phyloP scores from a whole-genome alignment of 1,284 basidiomycete genomes.

The Puccinia novopanici region DNA sequence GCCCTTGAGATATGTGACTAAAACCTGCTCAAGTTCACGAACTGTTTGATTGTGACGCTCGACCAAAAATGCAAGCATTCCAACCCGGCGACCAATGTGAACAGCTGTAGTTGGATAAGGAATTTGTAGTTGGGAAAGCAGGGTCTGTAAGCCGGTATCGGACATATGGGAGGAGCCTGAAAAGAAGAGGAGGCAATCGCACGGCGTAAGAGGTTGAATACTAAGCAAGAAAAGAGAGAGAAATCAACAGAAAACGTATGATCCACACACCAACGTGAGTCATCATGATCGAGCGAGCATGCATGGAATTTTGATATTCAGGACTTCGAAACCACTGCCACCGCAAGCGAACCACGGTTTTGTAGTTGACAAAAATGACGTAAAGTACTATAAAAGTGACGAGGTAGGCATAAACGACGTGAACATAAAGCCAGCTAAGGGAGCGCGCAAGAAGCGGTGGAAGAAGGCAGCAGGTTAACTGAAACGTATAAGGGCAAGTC shows the following conservation, averaged over 20 bases:
- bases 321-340: constrained; percentile 73
- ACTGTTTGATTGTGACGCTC: constrained; percentile 77
- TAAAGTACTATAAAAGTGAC: constrained; percentile 36
- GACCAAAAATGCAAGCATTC: constrained; percentile 73
- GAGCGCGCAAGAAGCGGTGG: neutral
- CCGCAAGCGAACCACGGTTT: constrained; percentile 69
- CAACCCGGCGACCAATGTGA: constrained; percentile 75
- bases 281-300: constrained; percentile 72
- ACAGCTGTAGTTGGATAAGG: constrained; percentile 82
- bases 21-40: constrained; percentile 74
- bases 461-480: neutral
- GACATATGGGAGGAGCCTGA: constrained; percentile 67
- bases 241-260: too few species aligned
- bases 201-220: neutral
- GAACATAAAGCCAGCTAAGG: constrained; percentile 16
- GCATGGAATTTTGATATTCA: constrained; percentile 73
- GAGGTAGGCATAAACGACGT: constrained; percentile 50
- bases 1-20: constrained; percentile 79
- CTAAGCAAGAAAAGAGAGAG: neutral
- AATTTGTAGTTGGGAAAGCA: constrained; percentile 72
- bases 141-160: constrained; percentile 72
- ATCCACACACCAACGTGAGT: constrained; percentile 40
- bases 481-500: constrained; percentile 47
- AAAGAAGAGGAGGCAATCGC: neutral
- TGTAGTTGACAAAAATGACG: constrained; percentile 51